Conservation (phyloP, 805 yeast genomes). For the Starmerella tilneyi region DNA sequence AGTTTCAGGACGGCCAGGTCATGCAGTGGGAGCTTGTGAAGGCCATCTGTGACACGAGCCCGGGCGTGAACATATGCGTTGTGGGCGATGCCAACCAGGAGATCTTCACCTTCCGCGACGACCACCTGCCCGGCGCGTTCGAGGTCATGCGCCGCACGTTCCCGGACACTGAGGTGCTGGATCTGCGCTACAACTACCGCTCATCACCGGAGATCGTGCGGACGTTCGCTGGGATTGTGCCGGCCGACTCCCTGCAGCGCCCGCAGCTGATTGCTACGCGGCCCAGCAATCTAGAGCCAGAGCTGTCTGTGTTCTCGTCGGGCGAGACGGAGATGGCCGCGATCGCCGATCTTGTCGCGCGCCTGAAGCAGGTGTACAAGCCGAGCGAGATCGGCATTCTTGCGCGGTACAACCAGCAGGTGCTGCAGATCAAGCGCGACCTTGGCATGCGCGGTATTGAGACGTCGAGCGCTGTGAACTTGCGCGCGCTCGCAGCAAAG, state of each 20-base stretch:
- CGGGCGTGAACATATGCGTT: conserved; percentile 8
- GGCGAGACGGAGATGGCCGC: conserved; percentile 1
- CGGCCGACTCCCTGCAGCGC: background rate
- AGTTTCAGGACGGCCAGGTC: conserved; percentile 66
- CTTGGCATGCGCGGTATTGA: conserved; percentile 8
- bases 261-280: background rate
- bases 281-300: conserved; percentile 11
- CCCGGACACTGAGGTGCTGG: conserved; percentile 5
- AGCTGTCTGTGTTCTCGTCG: background rate
- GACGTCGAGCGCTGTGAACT: background rate
- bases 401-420: conserved; percentile 13
- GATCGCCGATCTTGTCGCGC: conserved; percentile 1
- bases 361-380: background rate
- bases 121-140: conserved; percentile 13
- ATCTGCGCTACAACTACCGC: conserved; percentile 18
- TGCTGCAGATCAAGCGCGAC: background rate
- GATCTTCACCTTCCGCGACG: conserved; percentile 17
- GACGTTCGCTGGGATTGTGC: conserved; percentile 9
- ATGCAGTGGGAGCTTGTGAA: conserved; percentile 17
- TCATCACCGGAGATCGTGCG: conserved; percentile 16
- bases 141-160: conserved; percentile 10
- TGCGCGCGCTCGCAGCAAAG: conserved; percentile 11
- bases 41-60: conserved; percentile 1
- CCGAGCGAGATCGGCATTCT: conserved; percentile 17
- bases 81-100: conserved; percentile 25